Evolutionary conservation across 192 early-diverging fungal species (phyloP).

Genomic region (Dissophora ornata): DNA sequence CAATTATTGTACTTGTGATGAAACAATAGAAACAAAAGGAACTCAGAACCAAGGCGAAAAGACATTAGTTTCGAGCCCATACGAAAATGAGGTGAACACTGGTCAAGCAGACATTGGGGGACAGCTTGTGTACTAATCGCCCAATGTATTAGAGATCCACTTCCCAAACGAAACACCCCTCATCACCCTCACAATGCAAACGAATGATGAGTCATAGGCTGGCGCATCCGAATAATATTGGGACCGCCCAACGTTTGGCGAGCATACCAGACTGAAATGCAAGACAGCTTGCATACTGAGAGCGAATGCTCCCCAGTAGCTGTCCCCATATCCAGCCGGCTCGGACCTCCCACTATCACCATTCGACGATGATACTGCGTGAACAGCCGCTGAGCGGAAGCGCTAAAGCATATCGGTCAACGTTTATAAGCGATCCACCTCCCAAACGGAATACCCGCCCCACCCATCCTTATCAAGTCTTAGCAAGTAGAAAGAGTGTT

Average conservation of each 20-base stretch:
- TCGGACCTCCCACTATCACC: neutral
- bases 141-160: neutral
- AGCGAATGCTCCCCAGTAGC: neutral
- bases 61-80: neutral
- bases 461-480: no score
- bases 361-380: no score
- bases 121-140: slow-evolving; percentile 10
- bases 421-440: no score
- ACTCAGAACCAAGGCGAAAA: neutral
- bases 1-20: no score
- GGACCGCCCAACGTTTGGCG: slow-evolving; percentile 1
- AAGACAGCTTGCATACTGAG: neutral
- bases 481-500: no score
- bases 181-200: slow-evolving; percentile 5
- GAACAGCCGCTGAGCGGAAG: no score
- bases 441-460: no score
- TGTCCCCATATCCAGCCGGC: neutral
- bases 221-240: neutral
- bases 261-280: slow-evolving; percentile 3
- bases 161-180: slow-evolving; percentile 7
- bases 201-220: neutral
- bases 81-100: slow-evolving; percentile 3
- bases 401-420: no score
- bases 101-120: neutral
- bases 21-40: no score